Conservation (phyloP, 208 protist genomes). For the Trypanosoma boissoni region DNA sequence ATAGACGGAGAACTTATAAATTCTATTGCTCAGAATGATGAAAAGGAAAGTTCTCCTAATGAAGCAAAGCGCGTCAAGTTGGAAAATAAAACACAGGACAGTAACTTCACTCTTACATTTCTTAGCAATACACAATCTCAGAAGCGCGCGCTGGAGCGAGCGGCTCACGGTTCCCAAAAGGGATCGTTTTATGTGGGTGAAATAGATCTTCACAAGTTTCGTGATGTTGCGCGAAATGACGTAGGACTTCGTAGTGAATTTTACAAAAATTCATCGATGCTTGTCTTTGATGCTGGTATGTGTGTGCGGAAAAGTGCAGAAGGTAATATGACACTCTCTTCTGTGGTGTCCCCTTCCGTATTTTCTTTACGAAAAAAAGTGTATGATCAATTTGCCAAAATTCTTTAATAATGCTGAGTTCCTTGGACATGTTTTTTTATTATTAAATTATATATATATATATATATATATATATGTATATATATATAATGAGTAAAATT, state of each 20-base stretch:
- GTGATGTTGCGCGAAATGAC: constrained; percentile 49
- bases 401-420: constrained; percentile 31
- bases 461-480: constrained; percentile 4
- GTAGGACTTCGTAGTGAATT: constrained; percentile 64
- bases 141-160: constrained; percentile 55
- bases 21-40: not conserved
- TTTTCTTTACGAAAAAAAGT: constrained; percentile 71
- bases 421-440: too few species aligned
- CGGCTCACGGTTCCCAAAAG: constrained; percentile 45
- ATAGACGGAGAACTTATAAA: constrained; percentile 66
- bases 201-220: constrained; percentile 56
- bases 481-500: too few species aligned
- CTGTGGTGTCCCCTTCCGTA: constrained; percentile 67
- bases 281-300: constrained; percentile 77
- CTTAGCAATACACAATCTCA: constrained; percentile 48
- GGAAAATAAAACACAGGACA: constrained; percentile 26
- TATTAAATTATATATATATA: not conserved
- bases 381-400: constrained; percentile 79
- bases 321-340: constrained; percentile 76
- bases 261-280: constrained; percentile 70
- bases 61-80: constrained; percentile 25
- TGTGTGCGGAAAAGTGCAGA: constrained; percentile 71
- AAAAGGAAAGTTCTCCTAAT: constrained; percentile 25
- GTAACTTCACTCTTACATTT: constrained; percentile 35
- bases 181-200: constrained; percentile 87